These are phyloP conservation scores for Capsicum rhomboideum DNA, from an alignment of 257 asterid genomes.

Conservation along the genomic window DNA sequence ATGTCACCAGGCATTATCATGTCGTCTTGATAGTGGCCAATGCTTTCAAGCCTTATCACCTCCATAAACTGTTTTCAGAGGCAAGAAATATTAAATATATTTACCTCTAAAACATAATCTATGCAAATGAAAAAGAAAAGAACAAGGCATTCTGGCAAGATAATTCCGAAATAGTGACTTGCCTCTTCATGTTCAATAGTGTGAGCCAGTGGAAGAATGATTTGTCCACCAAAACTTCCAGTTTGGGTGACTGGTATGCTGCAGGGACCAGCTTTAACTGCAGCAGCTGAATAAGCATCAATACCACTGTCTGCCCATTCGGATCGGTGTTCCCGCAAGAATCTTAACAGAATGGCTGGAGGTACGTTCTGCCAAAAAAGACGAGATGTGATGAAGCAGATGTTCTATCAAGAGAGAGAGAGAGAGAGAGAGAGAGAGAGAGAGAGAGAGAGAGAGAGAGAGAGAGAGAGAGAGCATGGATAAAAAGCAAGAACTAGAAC, in stretches of 20 bases:
- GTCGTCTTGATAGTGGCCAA: slow-evolving; percentile 63
- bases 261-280: slow-evolving; percentile 79
- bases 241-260: slow-evolving; percentile 61
- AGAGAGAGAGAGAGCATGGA: too few species aligned
- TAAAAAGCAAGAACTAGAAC: too few species aligned
- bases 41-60: slow-evolving; percentile 90
- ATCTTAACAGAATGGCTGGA: slow-evolving; percentile 79
- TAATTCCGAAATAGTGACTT: slow-evolving; percentile 1
- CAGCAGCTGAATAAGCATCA: slow-evolving; percentile 87
- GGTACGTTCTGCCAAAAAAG: slow-evolving; percentile 57
- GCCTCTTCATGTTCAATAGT: slow-evolving; percentile 98
- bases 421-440: too few species aligned
- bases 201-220: slow-evolving; percentile 93
- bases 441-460: too few species aligned
- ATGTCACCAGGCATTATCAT: slow-evolving; percentile 74
- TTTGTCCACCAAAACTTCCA: slow-evolving; percentile 85
- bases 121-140: neutral
- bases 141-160: neutral
- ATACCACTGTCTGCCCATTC: slow-evolving; percentile 97
- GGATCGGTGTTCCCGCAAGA: slow-evolving; percentile 88
- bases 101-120: neutral
- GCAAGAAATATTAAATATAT: neutral
- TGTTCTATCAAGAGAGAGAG: neutral
- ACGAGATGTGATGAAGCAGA: neutral
- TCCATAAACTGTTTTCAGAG: slow-evolving; percentile 69